A percentile compares a stretch with the other conserved stretches of the same genome.
These are phyloP conservation scores for Pythium coloratum DNA, from an alignment of 352 stramenopile genomes.

Conservation along the genomic window DNA sequence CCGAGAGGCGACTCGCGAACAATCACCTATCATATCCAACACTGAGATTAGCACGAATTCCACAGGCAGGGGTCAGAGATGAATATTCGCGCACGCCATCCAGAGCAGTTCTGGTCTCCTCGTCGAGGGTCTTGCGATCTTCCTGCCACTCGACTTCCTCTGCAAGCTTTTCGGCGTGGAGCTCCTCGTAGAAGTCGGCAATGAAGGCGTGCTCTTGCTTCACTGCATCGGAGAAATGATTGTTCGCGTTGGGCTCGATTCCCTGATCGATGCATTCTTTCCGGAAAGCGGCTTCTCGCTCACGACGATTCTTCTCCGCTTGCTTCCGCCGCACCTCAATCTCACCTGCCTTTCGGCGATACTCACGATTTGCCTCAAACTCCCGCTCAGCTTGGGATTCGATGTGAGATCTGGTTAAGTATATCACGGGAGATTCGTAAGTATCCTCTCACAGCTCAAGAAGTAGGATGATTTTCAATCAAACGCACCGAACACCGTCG, in stretches of 20 bases:
- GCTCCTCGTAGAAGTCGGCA: constrained; percentile 34
- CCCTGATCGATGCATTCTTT: constrained; percentile 35
- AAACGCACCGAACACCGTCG: constrained; percentile 29
- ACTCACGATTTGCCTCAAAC: constrained; percentile 33
- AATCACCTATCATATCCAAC: constrained; percentile 34
- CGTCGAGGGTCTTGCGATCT: constrained; percentile 21
- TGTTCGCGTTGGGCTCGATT: constrained; percentile 41
- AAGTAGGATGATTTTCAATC: not conserved
- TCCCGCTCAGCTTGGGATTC: constrained; percentile 35
- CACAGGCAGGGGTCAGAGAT: not conserved
- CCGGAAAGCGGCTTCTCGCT: constrained; percentile 32
- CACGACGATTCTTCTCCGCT: constrained; percentile 31
- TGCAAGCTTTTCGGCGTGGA: constrained; percentile 26
- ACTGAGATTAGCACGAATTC: not conserved
- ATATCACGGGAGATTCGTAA: not conserved
- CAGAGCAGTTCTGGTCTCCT: constrained; percentile 16
- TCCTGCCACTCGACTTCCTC: constrained; percentile 29
- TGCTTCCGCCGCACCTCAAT: constrained; percentile 29
- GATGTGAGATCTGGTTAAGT: constrained; percentile 28
- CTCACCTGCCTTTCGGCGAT: constrained; percentile 31
- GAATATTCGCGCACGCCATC: constrained; percentile 18
- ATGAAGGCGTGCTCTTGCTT: constrained; percentile 40
- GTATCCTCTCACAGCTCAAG: not conserved
- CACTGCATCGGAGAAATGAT: constrained; percentile 38
- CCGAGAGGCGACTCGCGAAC: constrained; percentile 71